Percentiles rank a stretch among this genome's conserved stretches.
These are phyloP conservation scores for Didymella pomorum DNA, from an alignment of 2,329 filamentous ascomycete genomes.

Conservation along the genomic window DNA sequence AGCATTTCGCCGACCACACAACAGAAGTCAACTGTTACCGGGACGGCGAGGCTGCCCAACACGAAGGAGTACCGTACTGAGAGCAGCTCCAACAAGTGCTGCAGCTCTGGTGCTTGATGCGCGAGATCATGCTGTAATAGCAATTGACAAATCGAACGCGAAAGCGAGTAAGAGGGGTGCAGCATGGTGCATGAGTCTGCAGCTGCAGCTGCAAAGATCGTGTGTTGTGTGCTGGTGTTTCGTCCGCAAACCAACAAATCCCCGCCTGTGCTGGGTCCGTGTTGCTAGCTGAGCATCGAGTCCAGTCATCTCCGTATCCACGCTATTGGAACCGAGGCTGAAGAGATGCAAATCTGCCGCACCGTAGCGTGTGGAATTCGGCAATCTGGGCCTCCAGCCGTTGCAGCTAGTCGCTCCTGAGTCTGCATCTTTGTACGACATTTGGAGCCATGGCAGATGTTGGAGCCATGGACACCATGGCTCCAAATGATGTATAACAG, in stretches of 20 bases:
- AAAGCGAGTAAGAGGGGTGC: not conserved
- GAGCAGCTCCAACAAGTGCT: not conserved
- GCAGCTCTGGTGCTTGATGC: not conserved
- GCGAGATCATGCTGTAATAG: not conserved
- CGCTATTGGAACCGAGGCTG: conserved; percentile 13
- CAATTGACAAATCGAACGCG: not conserved
- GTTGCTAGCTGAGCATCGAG: conserved; percentile 13
- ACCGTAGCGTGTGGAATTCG: not conserved
- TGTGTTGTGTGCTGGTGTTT: conserved; percentile 6
- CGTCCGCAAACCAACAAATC: not conserved
- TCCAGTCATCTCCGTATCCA: conserved; percentile 13
- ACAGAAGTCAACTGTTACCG: not conserved
- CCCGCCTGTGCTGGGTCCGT: conserved; percentile 8
- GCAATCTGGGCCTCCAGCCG: conserved; percentile 7
- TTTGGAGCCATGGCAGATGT: too few relatives aligned
- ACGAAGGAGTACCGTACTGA: not conserved
- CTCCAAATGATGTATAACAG: not conserved
- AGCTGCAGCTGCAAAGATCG: conserved; percentile 4
- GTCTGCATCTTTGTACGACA: too few relatives aligned
- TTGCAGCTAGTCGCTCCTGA: not conserved
- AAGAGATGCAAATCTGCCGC: conserved; percentile 11
- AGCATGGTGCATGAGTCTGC: not conserved
- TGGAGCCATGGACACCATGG: too few relatives aligned
- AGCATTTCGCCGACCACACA: conserved; percentile 1
- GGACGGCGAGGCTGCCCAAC: not conserved